Conservation (phyloP, 148 eudicot genomes). For the Dysphania ambrosioides region DNA sequence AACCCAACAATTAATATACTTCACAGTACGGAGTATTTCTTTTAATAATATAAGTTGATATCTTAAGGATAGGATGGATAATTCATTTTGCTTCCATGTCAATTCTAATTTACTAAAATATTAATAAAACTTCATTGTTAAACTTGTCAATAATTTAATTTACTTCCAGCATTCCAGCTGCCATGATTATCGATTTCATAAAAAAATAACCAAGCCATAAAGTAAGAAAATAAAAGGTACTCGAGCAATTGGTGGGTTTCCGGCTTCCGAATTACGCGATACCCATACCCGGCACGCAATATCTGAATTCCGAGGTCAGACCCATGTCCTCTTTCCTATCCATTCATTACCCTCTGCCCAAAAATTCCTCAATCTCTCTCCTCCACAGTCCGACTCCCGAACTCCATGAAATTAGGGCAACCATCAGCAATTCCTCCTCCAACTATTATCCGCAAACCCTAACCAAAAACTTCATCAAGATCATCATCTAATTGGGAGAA, state of each 20-base stretch:
- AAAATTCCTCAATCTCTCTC: background rate
- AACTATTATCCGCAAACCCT: constrained; percentile 3
- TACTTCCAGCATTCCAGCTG: no score
- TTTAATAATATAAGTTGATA: no score
- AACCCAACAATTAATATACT: no score
- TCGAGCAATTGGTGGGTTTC: constrained; percentile 13
- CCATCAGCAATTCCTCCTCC: background rate
- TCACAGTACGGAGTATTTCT: no score
- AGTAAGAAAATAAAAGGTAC: background rate
- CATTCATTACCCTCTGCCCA: no score
- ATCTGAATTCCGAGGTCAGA: background rate
- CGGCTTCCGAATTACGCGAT: no score
- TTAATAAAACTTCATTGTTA: no score
- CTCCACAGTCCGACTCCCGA: background rate
- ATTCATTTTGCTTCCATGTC: no score
- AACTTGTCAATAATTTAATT: no score
- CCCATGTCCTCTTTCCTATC: background rate
- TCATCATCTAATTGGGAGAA: background rate
- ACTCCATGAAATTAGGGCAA: background rate
- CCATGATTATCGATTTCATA: no score
- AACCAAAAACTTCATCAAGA: background rate
- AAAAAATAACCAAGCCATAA: background rate
- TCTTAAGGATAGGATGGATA: no score
- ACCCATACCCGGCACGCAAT: constrained; percentile 27
- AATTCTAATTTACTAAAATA: no score